Conservation (phyloP, 1,284 basidiomycete species). For the Malassezia caprae region DNA sequence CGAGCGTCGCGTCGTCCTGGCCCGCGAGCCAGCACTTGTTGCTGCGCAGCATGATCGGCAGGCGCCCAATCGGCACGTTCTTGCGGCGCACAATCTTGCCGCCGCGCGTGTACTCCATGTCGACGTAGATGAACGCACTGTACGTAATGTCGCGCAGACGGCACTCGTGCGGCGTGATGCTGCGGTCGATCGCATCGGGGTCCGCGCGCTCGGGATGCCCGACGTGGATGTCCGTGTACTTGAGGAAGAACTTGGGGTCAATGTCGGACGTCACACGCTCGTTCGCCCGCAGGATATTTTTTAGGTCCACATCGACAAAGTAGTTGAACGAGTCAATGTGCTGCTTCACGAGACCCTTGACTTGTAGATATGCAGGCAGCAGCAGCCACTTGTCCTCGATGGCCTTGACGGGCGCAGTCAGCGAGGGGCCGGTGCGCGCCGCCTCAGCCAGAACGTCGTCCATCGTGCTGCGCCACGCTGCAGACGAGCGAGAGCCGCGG, state of each 20-base stretch:
- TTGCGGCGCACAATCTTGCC: constrained; percentile 73
- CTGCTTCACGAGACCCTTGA: constrained; percentile 60
- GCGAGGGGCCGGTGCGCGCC: constrained; percentile 37
- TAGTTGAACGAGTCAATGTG: constrained; percentile 99
- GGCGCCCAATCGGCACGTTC: constrained; percentile 77
- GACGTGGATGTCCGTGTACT: constrained; percentile 80
- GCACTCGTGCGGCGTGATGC: constrained; percentile 93
- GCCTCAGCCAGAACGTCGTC: constrained; percentile 9
- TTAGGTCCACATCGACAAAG: constrained; percentile 74
- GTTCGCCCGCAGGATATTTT: constrained; percentile 63
- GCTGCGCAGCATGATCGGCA: constrained; percentile 94
- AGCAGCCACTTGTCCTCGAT: constrained; percentile 51
- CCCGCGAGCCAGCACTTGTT: constrained; percentile 74
- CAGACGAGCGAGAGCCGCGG: neutral
- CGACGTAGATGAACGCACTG: constrained; percentile 83
- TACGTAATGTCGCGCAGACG: constrained; percentile 93
- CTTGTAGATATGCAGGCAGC: constrained; percentile 45
- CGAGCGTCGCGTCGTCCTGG: constrained; percentile 68
- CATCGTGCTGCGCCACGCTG: constrained; percentile 2
- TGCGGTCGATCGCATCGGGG: constrained; percentile 64
- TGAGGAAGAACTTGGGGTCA: constrained; percentile 92
- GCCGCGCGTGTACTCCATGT: constrained; percentile 88
- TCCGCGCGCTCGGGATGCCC: constrained; percentile 70
- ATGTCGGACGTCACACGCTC: constrained; percentile 64
- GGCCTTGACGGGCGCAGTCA: constrained; percentile 52